Conservation (phyloP, 805 yeast genomes). For the Teunomyces panamensis region DNA sequence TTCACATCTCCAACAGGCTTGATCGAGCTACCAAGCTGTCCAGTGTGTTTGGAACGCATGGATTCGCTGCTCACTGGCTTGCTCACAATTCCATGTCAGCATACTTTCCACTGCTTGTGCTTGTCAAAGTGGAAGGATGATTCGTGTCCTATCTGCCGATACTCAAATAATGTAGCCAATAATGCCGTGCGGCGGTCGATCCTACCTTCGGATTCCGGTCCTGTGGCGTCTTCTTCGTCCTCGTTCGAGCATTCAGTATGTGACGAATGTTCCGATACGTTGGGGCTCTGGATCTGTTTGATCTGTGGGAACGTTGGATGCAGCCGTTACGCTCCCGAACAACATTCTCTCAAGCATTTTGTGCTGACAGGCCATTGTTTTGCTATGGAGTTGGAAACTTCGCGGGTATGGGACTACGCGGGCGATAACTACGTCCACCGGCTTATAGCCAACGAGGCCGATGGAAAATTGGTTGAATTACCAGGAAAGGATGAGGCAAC, state of each 20-base stretch:
- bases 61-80: constrained; percentile 79
- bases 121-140: constrained; percentile 87
- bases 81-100: constrained; percentile 87
- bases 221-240: not conserved
- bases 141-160: constrained; percentile 87
- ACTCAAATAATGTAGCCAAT: constrained; percentile 51
- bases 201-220: not conserved
- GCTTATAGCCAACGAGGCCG: constrained; percentile 76
- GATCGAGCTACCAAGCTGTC: constrained; percentile 84
- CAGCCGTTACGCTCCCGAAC: constrained; percentile 74
- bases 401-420: constrained; percentile 93
- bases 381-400: constrained; percentile 82
- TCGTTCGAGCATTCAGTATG: constrained; percentile 35
- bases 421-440: constrained; percentile 90
- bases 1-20: constrained; percentile 45
- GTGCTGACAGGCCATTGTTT: constrained; percentile 78
- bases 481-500: constrained; percentile 29
- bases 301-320: constrained; percentile 93
- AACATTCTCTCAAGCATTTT: constrained; percentile 84
- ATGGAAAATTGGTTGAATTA: constrained; percentile 86
- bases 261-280: constrained; percentile 52
- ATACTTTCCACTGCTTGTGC: constrained; percentile 88
- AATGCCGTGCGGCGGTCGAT: constrained; percentile 29
- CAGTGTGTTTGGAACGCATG: constrained; percentile 87
- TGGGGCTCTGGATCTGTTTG: constrained; percentile 83